Base-by-base conservation (phyloP, 768 basidiomycete species). In the Mrakia frigida region DNA sequence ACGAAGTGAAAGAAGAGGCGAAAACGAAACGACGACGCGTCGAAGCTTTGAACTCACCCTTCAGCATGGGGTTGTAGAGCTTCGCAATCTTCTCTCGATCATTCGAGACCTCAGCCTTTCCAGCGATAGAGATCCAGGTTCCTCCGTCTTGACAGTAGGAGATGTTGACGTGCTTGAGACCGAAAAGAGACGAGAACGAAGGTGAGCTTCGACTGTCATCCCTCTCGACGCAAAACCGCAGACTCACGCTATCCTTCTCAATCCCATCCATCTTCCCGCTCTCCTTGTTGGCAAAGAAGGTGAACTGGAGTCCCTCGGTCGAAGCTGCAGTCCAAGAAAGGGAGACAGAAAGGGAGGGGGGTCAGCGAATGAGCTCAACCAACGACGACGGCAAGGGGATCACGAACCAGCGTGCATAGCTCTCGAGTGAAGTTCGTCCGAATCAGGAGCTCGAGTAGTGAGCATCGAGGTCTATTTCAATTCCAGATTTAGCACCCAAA, bases 121-220 rank as follows among this genome's bases (percentile, higher is more conserved):
- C 76, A 23, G 76, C 76, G 63, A 77, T 60, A n/a, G 76, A 77
- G 35, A 77, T 50, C 76, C 76, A 77, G n/a, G 76, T 65, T 31
- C 59, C 43, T 16, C 31, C 46, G 6, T 71, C 16, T 33, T 77
- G 63, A 52, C 71, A 77, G 71, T 73, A 77, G n/a, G 63, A 68
- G 43, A 77, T 71, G 76, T 77, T 77, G 76, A 73, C 71, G 71
- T 77, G 76, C 70, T 77, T 25, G n/a, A 18, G 18, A 28, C 2
- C 25, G 56, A 56, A 28, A 1, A 56, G 6, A 25, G 56, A 18
- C 5, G 4, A 14, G 5, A 52, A 14, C 50, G 50, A 52, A 41
- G 39, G 37, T 21, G 39, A 59, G 41, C 65, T n/a, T 21, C 31
- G 31, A 23, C 33, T 31, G 60, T 39, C 5, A 23, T 39, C 37